Evolutionary conservation across 1,139 yeast genomes (phyloP).

Genomic region (Blastobotrys petasosporus): DNA sequence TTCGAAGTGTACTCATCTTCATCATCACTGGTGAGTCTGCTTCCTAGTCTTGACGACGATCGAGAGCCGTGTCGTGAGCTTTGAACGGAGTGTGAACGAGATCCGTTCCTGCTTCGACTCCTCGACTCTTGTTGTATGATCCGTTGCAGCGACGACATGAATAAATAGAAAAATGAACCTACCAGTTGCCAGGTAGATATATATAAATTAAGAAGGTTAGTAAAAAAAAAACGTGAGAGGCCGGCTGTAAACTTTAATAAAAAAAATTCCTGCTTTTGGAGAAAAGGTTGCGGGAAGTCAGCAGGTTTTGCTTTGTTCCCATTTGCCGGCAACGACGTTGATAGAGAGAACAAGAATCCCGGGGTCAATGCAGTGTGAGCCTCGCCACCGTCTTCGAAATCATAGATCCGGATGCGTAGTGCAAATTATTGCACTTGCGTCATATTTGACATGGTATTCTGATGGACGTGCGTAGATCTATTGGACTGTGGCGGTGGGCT

Average conservation of each 20-base stretch:
- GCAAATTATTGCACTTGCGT: too few relatives aligned
- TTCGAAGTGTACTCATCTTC: conserved; percentile 25
- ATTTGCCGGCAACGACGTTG: background rate
- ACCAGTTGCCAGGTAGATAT: background rate
- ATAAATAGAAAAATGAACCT: conserved; percentile 1
- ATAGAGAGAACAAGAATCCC: background rate
- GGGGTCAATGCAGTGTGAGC: background rate
- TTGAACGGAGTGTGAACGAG: conserved; percentile 15
- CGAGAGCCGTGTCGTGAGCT: conserved; percentile 18
- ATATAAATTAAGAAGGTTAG: background rate
- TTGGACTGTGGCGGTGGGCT: background rate
- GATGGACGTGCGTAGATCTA: background rate
- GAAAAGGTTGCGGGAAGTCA: too few relatives aligned
- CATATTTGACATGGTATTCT: too few relatives aligned
- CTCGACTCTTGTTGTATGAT: conserved; percentile 17
- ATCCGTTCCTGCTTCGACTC: conserved; percentile 11
- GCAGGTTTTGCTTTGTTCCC: background rate
- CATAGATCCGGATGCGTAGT: background rate
- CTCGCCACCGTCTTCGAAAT: conserved; percentile 2
- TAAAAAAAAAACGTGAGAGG: background rate
- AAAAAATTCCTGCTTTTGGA: too few relatives aligned
- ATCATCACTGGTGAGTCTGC: conserved; percentile 19
- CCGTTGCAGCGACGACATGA: conserved; percentile 18
- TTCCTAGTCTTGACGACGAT: conserved; percentile 19
- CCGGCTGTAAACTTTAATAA: too few relatives aligned